Evolutionary conservation across 2,329 filamentous ascomycete species (phyloP), one percentile per base, ranked within the genome.

Genomic region (Fusarium equiseti): DNA sequence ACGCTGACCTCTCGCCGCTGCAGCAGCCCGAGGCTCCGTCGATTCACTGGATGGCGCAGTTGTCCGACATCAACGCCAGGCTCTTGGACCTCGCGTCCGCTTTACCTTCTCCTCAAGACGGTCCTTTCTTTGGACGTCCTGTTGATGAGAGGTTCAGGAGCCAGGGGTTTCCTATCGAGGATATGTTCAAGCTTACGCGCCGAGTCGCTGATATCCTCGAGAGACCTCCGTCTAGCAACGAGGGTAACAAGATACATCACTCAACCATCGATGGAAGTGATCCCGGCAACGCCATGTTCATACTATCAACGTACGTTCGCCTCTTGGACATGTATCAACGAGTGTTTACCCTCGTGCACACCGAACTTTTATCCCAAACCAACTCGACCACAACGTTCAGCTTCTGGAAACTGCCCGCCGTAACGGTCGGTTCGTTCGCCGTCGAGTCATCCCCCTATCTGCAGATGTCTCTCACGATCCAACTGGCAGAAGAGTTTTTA

Each of bases 401-500:
- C 22, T 77, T 79, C 49, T 83, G 81, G 77, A 80, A 80, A 54
- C 77, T 83, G 3, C 82, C 82, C 13, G 78, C 80, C 50, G 81
- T 83, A 6, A 80, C 79, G 7, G 76, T 83, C 4, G 81, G 82
- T 7, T 80, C 79, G 6, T 82, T 82, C 46, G 76, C 80, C 7
- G 78, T 83, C 18, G 79, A 80, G 48, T 79, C 81, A 15, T 78
- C 80, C 6, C 79, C 80, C 2, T 77, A 78, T n/a, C 74, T 83
- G 35, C 81, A 83, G 63, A 82, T 83, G 78, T 82, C 78, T 13
- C 75, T 83, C 22, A 82, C 81, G 5, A 76, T 83, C 31, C 80
- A 82, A 64, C 73, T 83, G n/a, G 81, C 79, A 8, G 80, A 82
- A 61, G 80, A 82, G 68, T 82, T 83, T 44, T 74, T 83, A 16